Evolutionary conservation across 1,284 basidiomycete species (phyloP).

Genomic region (Coniophora puteana): DNA sequence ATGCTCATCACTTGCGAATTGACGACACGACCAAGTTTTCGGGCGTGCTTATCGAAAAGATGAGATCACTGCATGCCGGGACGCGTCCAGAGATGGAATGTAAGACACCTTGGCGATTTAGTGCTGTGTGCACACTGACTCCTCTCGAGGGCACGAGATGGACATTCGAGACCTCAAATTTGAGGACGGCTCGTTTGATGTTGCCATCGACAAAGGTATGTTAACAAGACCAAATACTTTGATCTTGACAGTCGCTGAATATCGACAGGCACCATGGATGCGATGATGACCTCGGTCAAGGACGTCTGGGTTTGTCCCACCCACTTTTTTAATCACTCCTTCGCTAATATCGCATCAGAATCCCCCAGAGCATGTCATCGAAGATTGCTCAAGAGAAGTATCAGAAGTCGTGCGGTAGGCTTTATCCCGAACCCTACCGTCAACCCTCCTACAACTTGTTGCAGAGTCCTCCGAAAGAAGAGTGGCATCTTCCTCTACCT

Average conservation of each 20-base stretch:
- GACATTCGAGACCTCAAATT: conserved; percentile 79
- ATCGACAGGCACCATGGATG: conserved; percentile 82
- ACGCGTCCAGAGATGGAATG: conserved; percentile 75
- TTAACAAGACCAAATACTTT: neutral
- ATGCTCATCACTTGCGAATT: neutral
- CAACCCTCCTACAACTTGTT: neutral
- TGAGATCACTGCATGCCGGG: conserved; percentile 57
- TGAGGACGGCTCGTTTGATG: conserved; percentile 67
- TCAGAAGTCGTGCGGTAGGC: conserved; percentile 74
- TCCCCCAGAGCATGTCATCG: conserved; percentile 73
- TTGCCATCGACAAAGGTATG: conserved; percentile 87
- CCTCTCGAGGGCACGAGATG: conserved; percentile 77
- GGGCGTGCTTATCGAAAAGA: conserved; percentile 74
- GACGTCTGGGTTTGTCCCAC: conserved; percentile 76
- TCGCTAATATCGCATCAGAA: conserved; percentile 47
- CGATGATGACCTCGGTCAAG: conserved; percentile 86
- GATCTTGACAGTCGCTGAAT: neutral
- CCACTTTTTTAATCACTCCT: conserved; percentile 1
- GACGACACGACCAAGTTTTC: conserved; percentile 61
- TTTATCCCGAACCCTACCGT: neutral
- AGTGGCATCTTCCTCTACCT: conserved; percentile 77
- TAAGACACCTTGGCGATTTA: conserved; percentile 30
- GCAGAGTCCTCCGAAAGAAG: conserved; percentile 58
- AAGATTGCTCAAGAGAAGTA: conserved; percentile 78
- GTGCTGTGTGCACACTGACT: neutral